A percentile compares a stretch with the other conserved stretches of the same genome.
Evolutionary conservation across 352 stramenopile species (phyloP).

Genomic region (Globisporangium barbulae): DNA sequence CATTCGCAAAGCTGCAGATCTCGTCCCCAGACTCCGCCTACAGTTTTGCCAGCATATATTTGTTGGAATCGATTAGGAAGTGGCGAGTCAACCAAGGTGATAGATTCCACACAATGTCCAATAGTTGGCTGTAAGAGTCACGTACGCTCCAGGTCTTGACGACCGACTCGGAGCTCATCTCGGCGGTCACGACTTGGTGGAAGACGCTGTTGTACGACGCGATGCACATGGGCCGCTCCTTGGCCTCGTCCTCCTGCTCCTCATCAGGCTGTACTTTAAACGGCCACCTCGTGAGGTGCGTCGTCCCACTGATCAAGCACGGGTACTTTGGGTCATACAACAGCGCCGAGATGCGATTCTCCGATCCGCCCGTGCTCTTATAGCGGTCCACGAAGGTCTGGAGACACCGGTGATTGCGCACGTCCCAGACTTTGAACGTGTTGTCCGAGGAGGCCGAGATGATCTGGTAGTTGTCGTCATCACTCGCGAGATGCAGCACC

Average conservation of each 20-base stretch:
- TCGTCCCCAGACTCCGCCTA: conserved; percentile 76
- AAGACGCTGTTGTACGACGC: conserved; percentile 82
- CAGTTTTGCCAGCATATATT: neutral
- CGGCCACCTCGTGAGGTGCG: conserved; percentile 63
- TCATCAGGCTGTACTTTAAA: conserved; percentile 46
- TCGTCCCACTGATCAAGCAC: conserved; percentile 66
- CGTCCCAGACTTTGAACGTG: conserved; percentile 83
- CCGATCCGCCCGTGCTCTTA: conserved; percentile 47
- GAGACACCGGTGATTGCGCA: conserved; percentile 74
- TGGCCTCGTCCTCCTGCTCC: conserved; percentile 34
- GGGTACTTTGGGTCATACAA: conserved; percentile 65
- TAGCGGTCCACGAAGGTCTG: conserved; percentile 72
- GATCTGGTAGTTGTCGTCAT: conserved; percentile 84
- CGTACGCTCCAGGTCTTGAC: conserved; percentile 76
- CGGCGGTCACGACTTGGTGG: conserved; percentile 77
- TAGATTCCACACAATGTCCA: neutral
- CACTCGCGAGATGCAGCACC: conserved; percentile 69
- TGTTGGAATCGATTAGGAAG: neutral
- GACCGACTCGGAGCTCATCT: conserved; percentile 67
- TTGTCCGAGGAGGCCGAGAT: conserved; percentile 82
- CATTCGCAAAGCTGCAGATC: conserved; percentile 75
- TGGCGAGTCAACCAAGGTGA: neutral
- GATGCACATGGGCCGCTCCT: conserved; percentile 50
- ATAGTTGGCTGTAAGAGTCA: neutral
- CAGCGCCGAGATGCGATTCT: conserved; percentile 67